Evolutionary conservation across 805 yeast species (phyloP).

Genomic region (Hanseniaspora valbyensis): DNA sequence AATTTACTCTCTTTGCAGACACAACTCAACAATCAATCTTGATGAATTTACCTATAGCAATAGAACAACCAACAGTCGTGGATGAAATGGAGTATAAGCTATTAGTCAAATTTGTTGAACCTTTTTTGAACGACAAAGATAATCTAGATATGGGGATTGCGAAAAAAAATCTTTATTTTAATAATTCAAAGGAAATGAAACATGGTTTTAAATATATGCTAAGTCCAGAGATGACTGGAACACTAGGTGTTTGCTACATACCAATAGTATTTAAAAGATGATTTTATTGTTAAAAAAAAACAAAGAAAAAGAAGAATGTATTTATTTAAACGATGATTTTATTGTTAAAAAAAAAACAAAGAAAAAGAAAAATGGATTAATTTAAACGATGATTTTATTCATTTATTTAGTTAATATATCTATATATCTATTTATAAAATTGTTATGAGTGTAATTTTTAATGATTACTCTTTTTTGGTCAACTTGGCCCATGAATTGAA

Average conservation of each 20-base stretch:
- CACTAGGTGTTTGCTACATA: neutral
- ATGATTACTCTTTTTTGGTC: neutral
- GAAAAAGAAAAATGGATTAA: too few relatives aligned
- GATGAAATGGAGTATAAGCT: neutral
- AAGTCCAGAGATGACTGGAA: neutral
- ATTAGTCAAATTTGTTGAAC: conserved; percentile 10
- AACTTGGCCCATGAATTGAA: conserved; percentile 5
- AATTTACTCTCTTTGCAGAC: conserved; percentile 1
- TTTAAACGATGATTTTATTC: neutral
- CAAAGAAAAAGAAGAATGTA: too few relatives aligned
- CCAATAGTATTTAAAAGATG: neutral
- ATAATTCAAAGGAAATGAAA: neutral
- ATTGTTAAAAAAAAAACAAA: too few relatives aligned
- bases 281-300: neutral
- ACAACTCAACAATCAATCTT: neutral
- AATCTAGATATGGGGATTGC: neutral
- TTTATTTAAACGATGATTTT: too few relatives aligned
- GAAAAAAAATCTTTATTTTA: neutral
- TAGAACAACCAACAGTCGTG: neutral
- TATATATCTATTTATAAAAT: too few relatives aligned
- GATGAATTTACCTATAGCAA: neutral
- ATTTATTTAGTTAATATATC: too few relatives aligned
- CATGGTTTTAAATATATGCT: neutral
- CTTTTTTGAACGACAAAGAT: neutral
- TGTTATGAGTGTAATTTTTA: too few relatives aligned